A percentile compares a stretch with the other conserved stretches of the same genome.
These are phyloP conservation scores for Saccharomycopsis schoenii DNA, from an alignment of 805 yeast genomes.

Conservation along the genomic window DNA sequence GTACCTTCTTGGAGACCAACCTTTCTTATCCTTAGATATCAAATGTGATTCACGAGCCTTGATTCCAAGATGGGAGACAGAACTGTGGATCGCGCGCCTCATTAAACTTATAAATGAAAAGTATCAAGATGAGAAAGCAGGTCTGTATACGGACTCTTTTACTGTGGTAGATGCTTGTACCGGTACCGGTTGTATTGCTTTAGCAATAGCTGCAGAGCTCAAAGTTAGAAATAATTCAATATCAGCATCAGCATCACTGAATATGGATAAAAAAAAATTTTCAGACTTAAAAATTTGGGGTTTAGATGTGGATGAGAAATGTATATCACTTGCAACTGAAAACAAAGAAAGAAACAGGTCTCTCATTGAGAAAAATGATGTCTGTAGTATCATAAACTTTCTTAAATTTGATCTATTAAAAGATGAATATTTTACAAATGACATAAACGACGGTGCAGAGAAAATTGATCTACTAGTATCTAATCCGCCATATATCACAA, in stretches of 20 bases:
- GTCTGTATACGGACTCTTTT: conserved; percentile 17
- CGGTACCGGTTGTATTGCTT: conserved; percentile 82
- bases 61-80: conserved; percentile 94
- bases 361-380: not conserved
- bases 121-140: not conserved
- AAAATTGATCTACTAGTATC: conserved; percentile 50
- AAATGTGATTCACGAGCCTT: conserved; percentile 54
- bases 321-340: conserved; percentile 39
- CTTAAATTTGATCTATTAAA: conserved; percentile 14
- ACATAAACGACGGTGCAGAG: not conserved
- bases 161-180: conserved; percentile 64
- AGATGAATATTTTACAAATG: not conserved
- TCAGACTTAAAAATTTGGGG: conserved; percentile 29
- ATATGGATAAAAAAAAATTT: conserved; percentile 2
- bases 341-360: conserved; percentile 26
- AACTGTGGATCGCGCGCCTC: conserved; percentile 65
- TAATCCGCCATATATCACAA: conserved; percentile 87
- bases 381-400: conserved; percentile 2
- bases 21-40: conserved; percentile 65
- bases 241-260: not conserved
- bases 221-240: conserved; percentile 4
- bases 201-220: conserved; percentile 33
- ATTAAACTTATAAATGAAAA: conserved; percentile 17
- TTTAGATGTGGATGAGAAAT: conserved; percentile 46
- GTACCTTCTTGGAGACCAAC: conserved; percentile 77